phyloP scores from a whole-genome alignment of 768 basidiomycete species.

The Pleurotus tuoliensis region DNA sequence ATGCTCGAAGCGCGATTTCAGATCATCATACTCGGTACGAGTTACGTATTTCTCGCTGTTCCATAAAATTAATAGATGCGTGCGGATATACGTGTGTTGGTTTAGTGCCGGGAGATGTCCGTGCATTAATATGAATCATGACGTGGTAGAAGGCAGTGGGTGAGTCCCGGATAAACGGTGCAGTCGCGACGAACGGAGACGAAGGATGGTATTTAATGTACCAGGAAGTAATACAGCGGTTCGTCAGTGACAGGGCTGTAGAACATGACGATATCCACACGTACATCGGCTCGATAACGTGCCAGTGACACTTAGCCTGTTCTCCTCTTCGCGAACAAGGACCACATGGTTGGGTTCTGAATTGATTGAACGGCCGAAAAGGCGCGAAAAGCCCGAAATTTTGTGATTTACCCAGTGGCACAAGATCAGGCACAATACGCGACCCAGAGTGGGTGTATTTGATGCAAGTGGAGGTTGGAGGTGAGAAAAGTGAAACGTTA shows the following conservation, averaged over 20 bases:
- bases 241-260: conserved; percentile 10
- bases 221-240: conserved; percentile 9
- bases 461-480: conserved; percentile 8
- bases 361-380: conserved; percentile 8
- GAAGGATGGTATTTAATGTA: conserved; percentile 9
- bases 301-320: conserved; percentile 79
- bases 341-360: conserved; percentile 74
- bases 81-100: conserved; percentile 1
- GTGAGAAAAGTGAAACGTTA: conserved; percentile 15
- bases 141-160: background rate
- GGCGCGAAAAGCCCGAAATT: conserved; percentile 4
- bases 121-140: background rate
- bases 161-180: background rate
- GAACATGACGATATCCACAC: conserved; percentile 21
- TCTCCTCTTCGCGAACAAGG: conserved; percentile 80
- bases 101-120: background rate
- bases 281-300: conserved; percentile 77
- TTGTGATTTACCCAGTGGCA: background rate
- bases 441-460: background rate
- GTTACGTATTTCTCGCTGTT: conserved; percentile 77
- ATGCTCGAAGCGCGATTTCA: conserved; percentile 60
- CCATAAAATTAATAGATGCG: conserved; percentile 9
- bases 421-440: no score
- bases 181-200: conserved; percentile 10
- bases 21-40: conserved; percentile 71